phyloP scores from a whole-genome alignment of 148 eudicot species.

The Vaccinium vitisidaea region DNA sequence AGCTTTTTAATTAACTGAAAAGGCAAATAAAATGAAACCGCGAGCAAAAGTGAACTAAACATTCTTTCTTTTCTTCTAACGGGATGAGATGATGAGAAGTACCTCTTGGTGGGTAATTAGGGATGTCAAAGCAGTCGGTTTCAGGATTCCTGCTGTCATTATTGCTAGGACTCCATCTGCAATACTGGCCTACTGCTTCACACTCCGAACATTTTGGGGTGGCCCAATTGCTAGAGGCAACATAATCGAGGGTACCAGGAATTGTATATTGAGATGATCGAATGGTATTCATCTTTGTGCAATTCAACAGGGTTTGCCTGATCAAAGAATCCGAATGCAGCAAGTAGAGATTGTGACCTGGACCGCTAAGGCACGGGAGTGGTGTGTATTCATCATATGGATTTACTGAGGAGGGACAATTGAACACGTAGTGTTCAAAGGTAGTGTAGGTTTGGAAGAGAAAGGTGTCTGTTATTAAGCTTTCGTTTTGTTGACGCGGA shows the following conservation, averaged over 20 bases:
- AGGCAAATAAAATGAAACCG: too few relatives aligned
- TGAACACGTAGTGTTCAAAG: not conserved
- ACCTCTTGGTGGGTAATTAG: not conserved
- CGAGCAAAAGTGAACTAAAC: not conserved
- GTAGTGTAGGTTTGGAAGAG: not conserved
- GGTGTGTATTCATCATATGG: not conserved
- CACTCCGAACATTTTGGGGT: not conserved
- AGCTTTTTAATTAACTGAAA: too few relatives aligned
- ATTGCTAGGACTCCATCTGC: not conserved
- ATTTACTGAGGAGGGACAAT: not conserved
- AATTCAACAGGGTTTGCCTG: not conserved
- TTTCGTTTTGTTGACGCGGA: not conserved
- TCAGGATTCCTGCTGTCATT: not conserved
- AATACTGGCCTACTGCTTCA: not conserved
- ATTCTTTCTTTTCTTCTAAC: too few relatives aligned
- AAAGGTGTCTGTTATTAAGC: not conserved
- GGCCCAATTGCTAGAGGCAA: not conserved
- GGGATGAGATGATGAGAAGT: not conserved
- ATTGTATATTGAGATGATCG: not conserved
- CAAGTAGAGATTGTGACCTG: not conserved
- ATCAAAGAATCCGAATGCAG: not conserved
- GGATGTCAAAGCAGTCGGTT: not conserved
- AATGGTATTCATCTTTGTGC: not conserved
- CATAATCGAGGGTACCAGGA: too few relatives aligned
- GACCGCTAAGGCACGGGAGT: not conserved